phyloP scores from a whole-genome alignment of 2,329 filamentous ascomycete species.

The Diplodia scrobiculata region DNA sequence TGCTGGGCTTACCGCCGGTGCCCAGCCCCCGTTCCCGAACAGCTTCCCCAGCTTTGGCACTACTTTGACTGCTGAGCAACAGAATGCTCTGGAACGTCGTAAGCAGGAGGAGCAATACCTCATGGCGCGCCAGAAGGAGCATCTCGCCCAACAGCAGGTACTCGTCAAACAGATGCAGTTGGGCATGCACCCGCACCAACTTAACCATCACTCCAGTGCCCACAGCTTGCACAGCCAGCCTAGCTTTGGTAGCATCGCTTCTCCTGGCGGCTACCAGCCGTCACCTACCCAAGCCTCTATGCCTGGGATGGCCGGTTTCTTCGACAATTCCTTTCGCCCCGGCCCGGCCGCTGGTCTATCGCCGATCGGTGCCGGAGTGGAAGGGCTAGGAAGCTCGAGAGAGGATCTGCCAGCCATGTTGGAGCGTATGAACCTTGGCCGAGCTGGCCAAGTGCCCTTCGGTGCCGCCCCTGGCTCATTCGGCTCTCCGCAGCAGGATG shows the following conservation, averaged over 20 bases:
- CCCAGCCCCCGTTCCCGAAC: slow-evolving; percentile 81
- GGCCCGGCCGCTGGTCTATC: slow-evolving; percentile 47
- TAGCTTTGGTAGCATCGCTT: slow-evolving; percentile 91
- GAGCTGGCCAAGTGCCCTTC: slow-evolving; percentile 53
- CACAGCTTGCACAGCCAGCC: slow-evolving; percentile 97
- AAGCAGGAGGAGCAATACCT: slow-evolving; percentile 98
- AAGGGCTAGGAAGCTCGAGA: slow-evolving; percentile 53
- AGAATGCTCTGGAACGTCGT: slow-evolving; percentile 91
- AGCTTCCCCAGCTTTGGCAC: slow-evolving; percentile 96
- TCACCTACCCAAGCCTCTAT: slow-evolving; percentile 59
- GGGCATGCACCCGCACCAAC: slow-evolving; percentile 57
- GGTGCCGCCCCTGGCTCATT: slow-evolving; percentile 50
- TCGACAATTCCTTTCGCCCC: slow-evolving; percentile 61
- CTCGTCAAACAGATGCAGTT: slow-evolving; percentile 69
- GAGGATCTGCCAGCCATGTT: slow-evolving; percentile 71
- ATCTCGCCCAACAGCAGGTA: slow-evolving; percentile 80
- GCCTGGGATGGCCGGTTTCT: slow-evolving; percentile 60
- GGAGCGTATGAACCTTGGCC: slow-evolving; percentile 64
- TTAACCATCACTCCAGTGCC: slow-evolving; percentile 92
- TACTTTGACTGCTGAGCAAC: slow-evolving; percentile 93
- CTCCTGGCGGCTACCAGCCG: slow-evolving; percentile 71
- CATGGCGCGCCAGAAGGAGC: slow-evolving; percentile 94
- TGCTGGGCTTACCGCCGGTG: slow-evolving; percentile 43
- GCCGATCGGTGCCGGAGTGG: slow-evolving; percentile 50
- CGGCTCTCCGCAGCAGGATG: slow-evolving; percentile 52